These are phyloP conservation scores for Strobilomyces echinocephalus DNA, from an alignment of 768 basidiomycete species.

Conservation along the genomic window DNA sequence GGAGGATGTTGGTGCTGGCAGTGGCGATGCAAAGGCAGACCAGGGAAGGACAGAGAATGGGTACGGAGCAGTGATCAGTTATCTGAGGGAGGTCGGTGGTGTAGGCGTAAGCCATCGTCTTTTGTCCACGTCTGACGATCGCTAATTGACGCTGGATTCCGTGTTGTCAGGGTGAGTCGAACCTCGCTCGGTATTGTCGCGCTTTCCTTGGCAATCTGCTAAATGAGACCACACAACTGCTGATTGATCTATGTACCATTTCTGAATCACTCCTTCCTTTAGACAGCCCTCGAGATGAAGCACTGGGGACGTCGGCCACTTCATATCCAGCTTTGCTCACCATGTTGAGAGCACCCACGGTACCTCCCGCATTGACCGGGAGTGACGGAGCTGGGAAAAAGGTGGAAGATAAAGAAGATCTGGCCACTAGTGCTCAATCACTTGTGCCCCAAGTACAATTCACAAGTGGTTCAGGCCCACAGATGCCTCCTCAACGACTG, in stretches of 20 bases:
- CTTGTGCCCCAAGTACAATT: slow-evolving; percentile 6
- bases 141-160: neutral
- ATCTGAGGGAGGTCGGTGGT: slow-evolving; percentile 73
- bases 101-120: slow-evolving; percentile 57
- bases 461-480: slow-evolving; percentile 10
- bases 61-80: slow-evolving; percentile 74
- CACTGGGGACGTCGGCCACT: slow-evolving; percentile 32
- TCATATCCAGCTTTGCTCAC: slow-evolving; percentile 82
- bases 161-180: slow-evolving; percentile 70
- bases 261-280: slow-evolving; percentile 41
- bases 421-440: slow-evolving; percentile 16
- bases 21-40: slow-evolving; percentile 3
- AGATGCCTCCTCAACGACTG: slow-evolving; percentile 48
- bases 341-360: slow-evolving; percentile 52
- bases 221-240: slow-evolving; percentile 81
- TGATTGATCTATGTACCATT: slow-evolving; percentile 89
- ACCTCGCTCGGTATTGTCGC: slow-evolving; percentile 83
- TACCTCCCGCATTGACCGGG: slow-evolving; percentile 38
- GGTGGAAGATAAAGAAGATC: slow-evolving; percentile 12
- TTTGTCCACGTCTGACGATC: neutral
- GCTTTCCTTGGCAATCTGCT: slow-evolving; percentile 80
- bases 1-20: slow-evolving; percentile 65
- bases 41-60: slow-evolving; percentile 33
- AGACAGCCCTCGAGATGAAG: slow-evolving; percentile 18
- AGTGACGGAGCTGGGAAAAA: slow-evolving; percentile 21